Base-by-base conservation (phyloP, 768 basidiomycete genomes). In the Rhizopogon rudus region DNA sequence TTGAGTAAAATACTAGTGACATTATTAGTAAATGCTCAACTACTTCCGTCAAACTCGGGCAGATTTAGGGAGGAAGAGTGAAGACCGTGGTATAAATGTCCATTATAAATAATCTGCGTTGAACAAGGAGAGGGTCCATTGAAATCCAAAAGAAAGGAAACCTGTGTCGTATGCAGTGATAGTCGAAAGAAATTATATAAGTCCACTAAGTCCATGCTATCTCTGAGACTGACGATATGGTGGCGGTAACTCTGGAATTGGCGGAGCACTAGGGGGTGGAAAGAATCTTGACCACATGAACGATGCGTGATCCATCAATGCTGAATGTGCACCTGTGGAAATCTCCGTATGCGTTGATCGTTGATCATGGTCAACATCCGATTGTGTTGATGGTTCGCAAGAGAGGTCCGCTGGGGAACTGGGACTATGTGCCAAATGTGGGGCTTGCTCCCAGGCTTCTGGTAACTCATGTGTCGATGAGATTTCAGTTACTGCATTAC, bases 281-380 rank as follows among this genome's bases (percentile, higher is more conserved):
- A 31, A 35, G 53, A 69, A 69, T 22, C 55, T 41, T 3, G 60
- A 35, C 22, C 45, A 42, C 56, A 70, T 65, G 39, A 65, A 68
- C 5, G 37, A 44, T 6, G 65, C 68, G n/a, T 70, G 67, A 33
- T 61, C 67, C 62, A 70, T 62, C 40, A 70, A 42, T 12, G 70
- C 68, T 25, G 53, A 56, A 51, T 70, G 68, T 17, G 67, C 67
- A 9, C 28, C 60, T 1, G 67, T 61, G 25, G 68, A 71, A 40
- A 68, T 44, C 44, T 68, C 66, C 3, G 61, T 56, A 54, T 60
- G 46, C 14, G 39, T 33, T 5, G 66, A 67, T 17, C 51, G 59
- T 10, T 42, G 54, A 37, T 44, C 60, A 17, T 66, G 62, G 31
- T 66, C 66, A 41, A 48, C 54, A 6, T 55, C 59, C 8, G 48